Base-by-base conservation (phyloP, 805 yeast genomes). In the Saccharomycopsis capsularis region DNA sequence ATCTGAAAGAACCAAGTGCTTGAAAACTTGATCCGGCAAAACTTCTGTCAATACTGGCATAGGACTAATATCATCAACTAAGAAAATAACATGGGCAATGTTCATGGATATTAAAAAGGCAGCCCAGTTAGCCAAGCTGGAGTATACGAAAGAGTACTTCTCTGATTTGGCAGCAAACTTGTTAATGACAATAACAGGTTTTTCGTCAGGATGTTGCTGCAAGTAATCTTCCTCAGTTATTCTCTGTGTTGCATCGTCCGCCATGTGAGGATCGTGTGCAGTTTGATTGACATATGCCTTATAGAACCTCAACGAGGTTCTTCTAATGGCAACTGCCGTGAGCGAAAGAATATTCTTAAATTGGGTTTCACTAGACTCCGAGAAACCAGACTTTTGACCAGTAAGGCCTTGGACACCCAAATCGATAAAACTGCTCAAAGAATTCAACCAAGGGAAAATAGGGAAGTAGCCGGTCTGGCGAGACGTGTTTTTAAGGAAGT, bases 371-470 rank as follows among this genome's bases (percentile, higher is more conserved):
- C 81, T 82, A 2, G 86, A 69, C 61, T 90, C 96, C 27, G 90
- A 78, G 42, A 90, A 69, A 1, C 96, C 96, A 2, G 95, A 84
- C 60, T 89, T 90, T 62, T 89, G 97, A 1, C 98, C 99, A 0
- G 95, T 88, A 38, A 91, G 63, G 50, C 97, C 91, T 61, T 88
- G 95, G 18, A 85, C 84, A 47, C 82, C 87, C 58, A 93, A 71
- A 66, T 93, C 99, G 42, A 87, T 68, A 51, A 89, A 81, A 50
- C 80, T 78, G 0, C 95, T 79, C 11, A 90, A 68, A 2, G 84
- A 77, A 62, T 87, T 87, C 52, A 90, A 68, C 96, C 97, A 91
- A 21, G 96, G 85, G 63, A 93, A 93, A 4, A 87, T 82, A 0
- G 99, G 99, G 69, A 78, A 87, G 64, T 93, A 93, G 0, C 99